Evolutionary conservation across 192 early-diverging fungal species (phyloP).

Genomic region (Coemansia umbellata): DNA sequence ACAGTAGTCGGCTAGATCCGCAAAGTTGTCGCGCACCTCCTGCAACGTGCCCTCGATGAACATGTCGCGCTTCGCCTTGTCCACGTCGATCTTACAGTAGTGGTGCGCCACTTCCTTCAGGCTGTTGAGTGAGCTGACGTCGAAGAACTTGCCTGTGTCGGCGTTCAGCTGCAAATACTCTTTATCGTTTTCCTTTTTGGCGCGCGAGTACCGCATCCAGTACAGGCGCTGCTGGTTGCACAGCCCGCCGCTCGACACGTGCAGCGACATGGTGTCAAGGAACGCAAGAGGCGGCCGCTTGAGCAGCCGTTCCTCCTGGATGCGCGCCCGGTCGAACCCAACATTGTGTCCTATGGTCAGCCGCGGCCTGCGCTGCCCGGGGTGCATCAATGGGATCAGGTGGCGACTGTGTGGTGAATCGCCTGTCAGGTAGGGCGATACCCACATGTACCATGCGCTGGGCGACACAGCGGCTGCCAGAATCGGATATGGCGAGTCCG

Average conservation of each 20-base stretch:
- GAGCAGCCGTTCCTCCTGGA: conserved; percentile 79
- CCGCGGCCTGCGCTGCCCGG: conserved; percentile 43
- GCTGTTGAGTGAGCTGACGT: conserved; percentile 61
- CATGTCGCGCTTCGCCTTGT: conserved; percentile 59
- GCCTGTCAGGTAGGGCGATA: conserved; percentile 71
- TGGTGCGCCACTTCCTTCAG: conserved; percentile 75
- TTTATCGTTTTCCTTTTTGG: conserved; percentile 41
- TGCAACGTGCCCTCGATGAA: conserved; percentile 58
- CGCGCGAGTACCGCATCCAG: conserved; percentile 73
- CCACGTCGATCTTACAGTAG: conserved; percentile 65
- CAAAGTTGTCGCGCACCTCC: conserved; percentile 64
- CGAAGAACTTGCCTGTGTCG: conserved; percentile 51
- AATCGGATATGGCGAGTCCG: conserved; percentile 67
- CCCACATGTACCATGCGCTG: conserved; percentile 88
- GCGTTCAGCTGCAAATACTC: conserved; percentile 50
- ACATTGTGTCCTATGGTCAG: conserved; percentile 90
- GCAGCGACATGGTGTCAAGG: conserved; percentile 93
- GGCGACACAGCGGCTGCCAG: conserved; percentile 75
- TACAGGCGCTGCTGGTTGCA: conserved; percentile 81
- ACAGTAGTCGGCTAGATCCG: conserved; percentile 74
- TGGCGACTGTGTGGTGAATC: conserved; percentile 44
- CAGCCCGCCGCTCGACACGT: conserved; percentile 82
- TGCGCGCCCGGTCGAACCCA: conserved; percentile 83
- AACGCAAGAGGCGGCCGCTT: conserved; percentile 58
- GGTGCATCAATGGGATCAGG: conserved; percentile 61